Evolutionary conservation across 2,329 filamentous ascomycete genomes (phyloP).

Genomic region (Byssothecium circinans): DNA sequence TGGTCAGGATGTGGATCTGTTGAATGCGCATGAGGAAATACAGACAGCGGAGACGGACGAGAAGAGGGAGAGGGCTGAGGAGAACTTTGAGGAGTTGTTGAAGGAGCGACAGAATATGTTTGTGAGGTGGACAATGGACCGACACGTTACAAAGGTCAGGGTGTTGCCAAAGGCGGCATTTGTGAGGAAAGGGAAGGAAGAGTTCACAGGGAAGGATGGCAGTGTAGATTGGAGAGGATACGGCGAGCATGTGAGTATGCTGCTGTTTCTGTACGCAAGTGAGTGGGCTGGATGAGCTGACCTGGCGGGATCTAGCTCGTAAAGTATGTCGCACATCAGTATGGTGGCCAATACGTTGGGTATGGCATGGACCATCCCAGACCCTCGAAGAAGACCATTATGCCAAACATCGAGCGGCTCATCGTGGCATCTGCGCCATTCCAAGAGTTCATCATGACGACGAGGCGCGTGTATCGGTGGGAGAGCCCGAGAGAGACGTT

Average conservation of each 20-base stretch:
- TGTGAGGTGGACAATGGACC: conserved; percentile 41
- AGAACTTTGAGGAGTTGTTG: conserved; percentile 22
- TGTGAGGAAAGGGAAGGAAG: conserved; percentile 19
- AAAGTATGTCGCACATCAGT: conserved; percentile 31
- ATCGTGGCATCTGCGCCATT: conserved; percentile 42
- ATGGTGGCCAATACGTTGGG: conserved; percentile 44
- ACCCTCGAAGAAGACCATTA: conserved; percentile 36
- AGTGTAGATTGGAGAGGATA: conserved; percentile 37
- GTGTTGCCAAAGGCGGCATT: conserved; percentile 24
- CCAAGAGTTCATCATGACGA: conserved; percentile 39
- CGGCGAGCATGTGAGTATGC: conserved; percentile 26
- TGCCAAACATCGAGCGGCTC: conserved; percentile 42
- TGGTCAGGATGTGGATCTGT: conserved; percentile 40
- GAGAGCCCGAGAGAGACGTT: conserved; percentile 33
- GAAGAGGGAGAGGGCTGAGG: conserved; percentile 19
- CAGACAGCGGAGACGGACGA: conserved; percentile 15
- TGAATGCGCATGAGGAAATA: conserved; percentile 35
- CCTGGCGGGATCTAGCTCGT: conserved; percentile 28
- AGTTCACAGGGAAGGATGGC: conserved; percentile 27
- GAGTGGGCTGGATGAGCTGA: not conserved
- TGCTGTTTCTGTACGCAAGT: too few relatives aligned
- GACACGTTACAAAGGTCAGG: conserved; percentile 41
- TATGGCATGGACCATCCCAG: conserved; percentile 30
- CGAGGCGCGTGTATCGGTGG: conserved; percentile 43
- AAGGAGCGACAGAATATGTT: conserved; percentile 35